Percentiles rank a stretch among this genome's conserved stretches.
These are phyloP conservation scores for Porcisia hertigi DNA, from an alignment of 208 protist genomes.

Conservation along the genomic window DNA sequence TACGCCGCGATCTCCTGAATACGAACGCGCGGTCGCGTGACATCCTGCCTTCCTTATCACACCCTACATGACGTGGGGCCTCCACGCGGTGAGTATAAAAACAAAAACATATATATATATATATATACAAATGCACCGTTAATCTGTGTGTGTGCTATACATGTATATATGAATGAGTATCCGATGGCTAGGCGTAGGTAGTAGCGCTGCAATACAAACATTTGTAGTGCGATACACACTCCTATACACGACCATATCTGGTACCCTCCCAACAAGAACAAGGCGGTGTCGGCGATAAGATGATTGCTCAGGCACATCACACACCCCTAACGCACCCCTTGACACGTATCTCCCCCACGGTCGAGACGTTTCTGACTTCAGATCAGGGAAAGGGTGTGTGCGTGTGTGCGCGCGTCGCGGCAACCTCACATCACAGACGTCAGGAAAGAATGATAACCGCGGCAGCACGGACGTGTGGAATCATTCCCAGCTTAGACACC, in stretches of 20 bases:
- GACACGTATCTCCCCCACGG: background rate
- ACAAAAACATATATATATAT: too few relatives aligned
- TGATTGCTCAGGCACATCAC: background rate
- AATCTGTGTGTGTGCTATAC: too few relatives aligned
- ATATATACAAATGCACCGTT: too few relatives aligned
- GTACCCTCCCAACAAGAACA: background rate
- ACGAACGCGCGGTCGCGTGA: background rate
- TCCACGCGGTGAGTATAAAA: background rate
- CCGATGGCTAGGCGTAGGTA: background rate
- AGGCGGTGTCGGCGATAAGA: background rate
- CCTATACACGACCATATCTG: background rate
- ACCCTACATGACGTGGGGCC: background rate
- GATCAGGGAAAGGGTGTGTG: background rate
- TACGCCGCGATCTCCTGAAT: background rate
- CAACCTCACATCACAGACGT: background rate
- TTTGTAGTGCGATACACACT: background rate
- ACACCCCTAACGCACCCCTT: background rate
- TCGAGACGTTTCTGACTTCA: background rate
- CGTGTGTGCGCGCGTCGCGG: too few relatives aligned
- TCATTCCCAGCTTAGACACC: background rate
- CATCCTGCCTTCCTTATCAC: background rate
- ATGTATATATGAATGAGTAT: background rate
- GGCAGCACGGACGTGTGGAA: background rate
- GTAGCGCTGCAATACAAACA: background rate
- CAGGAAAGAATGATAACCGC: background rate